These are phyloP conservation scores for Globisporangium emineosum DNA, from an alignment of 352 stramenopile genomes.

Conservation along the genomic window DNA sequence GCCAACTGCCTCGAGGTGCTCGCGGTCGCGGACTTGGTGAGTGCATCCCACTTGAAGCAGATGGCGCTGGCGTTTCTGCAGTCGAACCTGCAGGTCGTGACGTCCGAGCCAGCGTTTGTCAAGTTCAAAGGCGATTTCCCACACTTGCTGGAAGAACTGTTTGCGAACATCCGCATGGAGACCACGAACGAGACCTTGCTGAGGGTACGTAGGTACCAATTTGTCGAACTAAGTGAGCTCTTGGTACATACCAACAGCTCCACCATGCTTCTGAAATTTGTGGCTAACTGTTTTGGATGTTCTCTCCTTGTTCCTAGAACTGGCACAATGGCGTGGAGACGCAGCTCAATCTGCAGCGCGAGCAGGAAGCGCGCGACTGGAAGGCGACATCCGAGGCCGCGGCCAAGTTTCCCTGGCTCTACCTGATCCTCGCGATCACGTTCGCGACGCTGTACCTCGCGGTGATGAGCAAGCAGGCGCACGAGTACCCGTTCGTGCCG, in stretches of 20 bases:
- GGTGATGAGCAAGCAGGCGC: constrained; percentile 41
- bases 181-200: constrained; percentile 29
- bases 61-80: constrained; percentile 19
- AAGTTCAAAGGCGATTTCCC: constrained; percentile 34
- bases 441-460: constrained; percentile 60
- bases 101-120: constrained; percentile 22
- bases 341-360: constrained; percentile 21
- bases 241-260: neutral
- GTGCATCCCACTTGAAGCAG: constrained; percentile 56
- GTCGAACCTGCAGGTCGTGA: constrained; percentile 19
- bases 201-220: constrained; percentile 21
- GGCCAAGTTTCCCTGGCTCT: constrained; percentile 46
- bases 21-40: constrained; percentile 54
- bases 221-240: neutral
- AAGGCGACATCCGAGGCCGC: constrained; percentile 18
- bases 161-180: constrained; percentile 27
- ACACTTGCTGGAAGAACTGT: constrained; percentile 44
- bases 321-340: constrained; percentile 40
- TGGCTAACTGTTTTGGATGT: constrained; percentile 6
- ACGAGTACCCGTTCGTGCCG: constrained; percentile 49
- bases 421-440: constrained; percentile 41
- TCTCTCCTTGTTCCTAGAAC: constrained; percentile 17
- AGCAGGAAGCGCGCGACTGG: constrained; percentile 29
- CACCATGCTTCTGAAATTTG: neutral
- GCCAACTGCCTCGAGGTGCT: constrained; percentile 63